phyloP scores from a whole-genome alignment of 2,329 filamentous ascomycete genomes.

The Apiospora marii region DNA sequence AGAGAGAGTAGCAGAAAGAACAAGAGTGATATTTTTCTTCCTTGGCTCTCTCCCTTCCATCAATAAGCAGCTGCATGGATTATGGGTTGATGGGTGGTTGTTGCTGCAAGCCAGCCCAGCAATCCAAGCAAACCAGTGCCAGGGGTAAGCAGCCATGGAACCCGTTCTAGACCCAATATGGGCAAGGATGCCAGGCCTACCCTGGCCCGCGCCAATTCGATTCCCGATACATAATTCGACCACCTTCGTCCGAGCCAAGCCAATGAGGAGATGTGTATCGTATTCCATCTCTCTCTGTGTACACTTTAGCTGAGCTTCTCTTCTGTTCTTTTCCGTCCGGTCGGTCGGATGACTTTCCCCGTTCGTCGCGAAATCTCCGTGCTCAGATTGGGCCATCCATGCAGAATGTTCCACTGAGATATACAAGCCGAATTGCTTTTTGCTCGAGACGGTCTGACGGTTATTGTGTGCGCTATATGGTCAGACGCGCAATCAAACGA shows the following conservation, averaged over 20 bases:
- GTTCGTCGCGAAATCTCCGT: neutral
- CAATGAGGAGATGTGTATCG: neutral
- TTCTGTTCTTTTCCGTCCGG: neutral
- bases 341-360: neutral
- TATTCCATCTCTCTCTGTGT: neutral
- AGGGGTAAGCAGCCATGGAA: constrained; percentile 3
- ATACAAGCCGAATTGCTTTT: no score
- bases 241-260: constrained; percentile 1
- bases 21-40: neutral
- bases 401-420: neutral
- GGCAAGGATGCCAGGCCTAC: neutral
- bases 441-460: neutral
- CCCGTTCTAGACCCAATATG: constrained; percentile 12
- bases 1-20: no score
- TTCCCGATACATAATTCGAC: constrained; percentile 15
- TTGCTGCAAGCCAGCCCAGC: neutral
- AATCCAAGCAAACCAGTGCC: constrained; percentile 5
- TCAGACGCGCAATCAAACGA: no score
- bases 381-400: constrained; percentile 6
- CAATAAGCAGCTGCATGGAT: constrained; percentile 13
- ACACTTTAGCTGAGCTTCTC: neutral
- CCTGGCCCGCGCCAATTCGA: neutral
- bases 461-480: neutral
- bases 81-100: neutral
- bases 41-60: neutral